Evolutionary conservation across 2,329 filamentous ascomycete genomes (phyloP).

Genomic region (Clarireedia homoeocarpa): DNA sequence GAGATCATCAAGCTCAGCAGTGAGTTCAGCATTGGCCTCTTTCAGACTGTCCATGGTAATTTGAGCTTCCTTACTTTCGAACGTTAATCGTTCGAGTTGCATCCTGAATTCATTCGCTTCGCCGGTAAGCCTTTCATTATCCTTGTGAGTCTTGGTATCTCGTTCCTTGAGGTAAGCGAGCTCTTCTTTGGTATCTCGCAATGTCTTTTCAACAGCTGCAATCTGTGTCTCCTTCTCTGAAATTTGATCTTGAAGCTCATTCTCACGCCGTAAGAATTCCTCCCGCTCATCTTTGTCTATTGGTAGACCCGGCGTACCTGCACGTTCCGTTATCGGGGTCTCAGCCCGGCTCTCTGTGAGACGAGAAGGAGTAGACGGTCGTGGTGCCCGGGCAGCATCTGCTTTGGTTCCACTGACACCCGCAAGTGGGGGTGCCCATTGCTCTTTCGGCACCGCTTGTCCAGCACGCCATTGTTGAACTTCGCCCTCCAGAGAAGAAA

Average conservation of each 20-base stretch:
- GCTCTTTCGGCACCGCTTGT: conserved; percentile 80
- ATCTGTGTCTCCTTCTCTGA: conserved; percentile 85
- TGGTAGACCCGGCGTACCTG: conserved; percentile 78
- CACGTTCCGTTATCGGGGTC: conserved; percentile 68
- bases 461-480: conserved; percentile 81
- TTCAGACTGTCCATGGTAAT: conserved; percentile 98
- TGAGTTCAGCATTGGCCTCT: conserved; percentile 91
- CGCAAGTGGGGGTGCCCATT: conserved; percentile 66
- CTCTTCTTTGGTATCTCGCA: conserved; percentile 82
- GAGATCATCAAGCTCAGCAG: conserved; percentile 82
- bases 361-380: conserved; percentile 53
- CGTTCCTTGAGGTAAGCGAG: conserved; percentile 78
- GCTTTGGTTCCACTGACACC: conserved; percentile 44
- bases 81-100: conserved; percentile 91
- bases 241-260: conserved; percentile 94
- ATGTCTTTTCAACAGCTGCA: conserved; percentile 67
- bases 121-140: conserved; percentile 78
- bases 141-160: conserved; percentile 72
- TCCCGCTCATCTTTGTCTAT: conserved; percentile 96
- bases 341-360: conserved; percentile 53
- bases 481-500: conserved; percentile 75
- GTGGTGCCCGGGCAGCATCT: conserved; percentile 36
- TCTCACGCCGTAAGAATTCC: conserved; percentile 89
- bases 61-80: conserved; percentile 91
- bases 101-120: conserved; percentile 93